Base-by-base conservation (phyloP, 1,139 yeast species). In the Pichia sp. region DNA sequence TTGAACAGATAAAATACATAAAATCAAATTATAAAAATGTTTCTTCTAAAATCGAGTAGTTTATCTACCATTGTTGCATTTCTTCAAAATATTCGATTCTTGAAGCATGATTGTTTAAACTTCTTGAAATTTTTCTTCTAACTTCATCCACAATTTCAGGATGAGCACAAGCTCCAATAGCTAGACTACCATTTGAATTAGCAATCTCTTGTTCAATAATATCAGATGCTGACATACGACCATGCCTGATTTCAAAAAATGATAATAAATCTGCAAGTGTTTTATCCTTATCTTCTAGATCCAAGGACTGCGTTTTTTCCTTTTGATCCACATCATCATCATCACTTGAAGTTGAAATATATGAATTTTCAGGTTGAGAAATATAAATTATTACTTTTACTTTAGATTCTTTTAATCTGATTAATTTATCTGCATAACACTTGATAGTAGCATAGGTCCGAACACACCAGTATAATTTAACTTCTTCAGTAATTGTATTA, bases 141-240 rank as follows among this genome's bases (percentile, higher is more conserved):
- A 74, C 58, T 37, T 69, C 70, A 60, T 80, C 87, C 35, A 68
- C 72, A 72, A 73, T 67, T 16, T 60, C 59, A 12, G 76, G 73
- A 49, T 73, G 76, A 0, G 76, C 78, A 57, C 80, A 75, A 1
- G 71, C 63, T 24, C 72, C 68, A 52, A 71, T 67, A 10, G 74
- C 73, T 26, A 73, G 57, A 0, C 78, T 65, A 2, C 73, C 73
- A 7, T 47, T 47, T 6, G 75, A 60, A 39, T 64, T 69, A 9
- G 55, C 53, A 6, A 75, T 62, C 43, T 69, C 72, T 2, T 59
- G 49, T 8, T 51, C 52, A 4, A 77, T 68, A n/a, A 75, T 36
- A 24, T 54, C 55, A 4, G 61, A 63, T 40, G 73, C 59, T 31
- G 67, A 57, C 10, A 80, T 75, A 57, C 80, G 67, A 16, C 78